A percentile compares a stretch with the other conserved stretches of the same genome.
Evolutionary conservation across 2,329 filamentous ascomycete species (phyloP).

Genomic region (Dothistroma septosporum): DNA sequence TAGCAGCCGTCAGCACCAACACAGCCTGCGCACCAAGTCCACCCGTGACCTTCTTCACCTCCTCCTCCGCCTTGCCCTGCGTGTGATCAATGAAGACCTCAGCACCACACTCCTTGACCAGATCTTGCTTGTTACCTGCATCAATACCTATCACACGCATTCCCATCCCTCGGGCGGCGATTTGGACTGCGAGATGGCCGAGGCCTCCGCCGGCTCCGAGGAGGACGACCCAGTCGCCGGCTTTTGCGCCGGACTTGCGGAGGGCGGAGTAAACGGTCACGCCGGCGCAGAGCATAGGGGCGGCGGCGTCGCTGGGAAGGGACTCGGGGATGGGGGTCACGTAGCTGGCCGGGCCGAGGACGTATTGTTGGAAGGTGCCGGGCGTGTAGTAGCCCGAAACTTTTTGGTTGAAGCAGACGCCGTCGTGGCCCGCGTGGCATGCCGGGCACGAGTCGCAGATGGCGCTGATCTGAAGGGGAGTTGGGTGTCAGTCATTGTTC

Average conservation of each 20-base stretch:
- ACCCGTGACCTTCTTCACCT: conserved; percentile 55
- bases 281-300: conserved; percentile 65
- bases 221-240: conserved; percentile 59
- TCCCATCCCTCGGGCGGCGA: conserved; percentile 58
- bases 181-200: conserved; percentile 60
- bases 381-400: conserved; percentile 65
- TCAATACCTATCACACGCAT: conserved; percentile 64
- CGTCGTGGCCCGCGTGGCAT: conserved; percentile 54
- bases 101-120: conserved; percentile 58
- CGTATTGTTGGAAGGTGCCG: conserved; percentile 66
- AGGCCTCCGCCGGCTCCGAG: conserved; percentile 32
- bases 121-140: conserved; percentile 59
- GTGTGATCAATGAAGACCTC: conserved; percentile 64
- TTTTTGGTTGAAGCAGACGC: conserved; percentile 52
- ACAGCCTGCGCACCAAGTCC: conserved; percentile 59
- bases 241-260: conserved; percentile 55
- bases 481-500: background rate
- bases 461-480: conserved; percentile 40
- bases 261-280: conserved; percentile 65
- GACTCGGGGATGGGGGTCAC: conserved; percentile 65
- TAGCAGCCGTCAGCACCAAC: conserved; percentile 51
- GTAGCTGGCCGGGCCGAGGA: conserved; percentile 60
- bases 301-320: conserved; percentile 57
- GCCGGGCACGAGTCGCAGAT: conserved; percentile 54
- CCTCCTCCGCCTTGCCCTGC: conserved; percentile 49